phyloP scores from a whole-genome alignment of 108 stramenopile species.

The Schizochytrium sp. region DNA sequence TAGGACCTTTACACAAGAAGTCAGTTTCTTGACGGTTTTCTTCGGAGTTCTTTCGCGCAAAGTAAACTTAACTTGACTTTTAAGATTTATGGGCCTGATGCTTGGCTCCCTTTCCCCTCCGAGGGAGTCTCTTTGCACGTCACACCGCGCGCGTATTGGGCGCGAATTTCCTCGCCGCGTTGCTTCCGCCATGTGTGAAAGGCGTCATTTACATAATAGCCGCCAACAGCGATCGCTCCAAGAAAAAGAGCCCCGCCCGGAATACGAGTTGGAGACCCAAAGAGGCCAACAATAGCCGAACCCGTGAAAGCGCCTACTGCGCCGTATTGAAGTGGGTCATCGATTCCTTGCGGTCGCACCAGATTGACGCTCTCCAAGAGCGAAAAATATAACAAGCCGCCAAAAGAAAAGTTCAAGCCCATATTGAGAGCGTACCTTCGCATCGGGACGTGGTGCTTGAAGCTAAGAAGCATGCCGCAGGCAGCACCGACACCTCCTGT shows the following conservation, averaged over 20 bases:
- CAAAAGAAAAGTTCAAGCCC: not conserved
- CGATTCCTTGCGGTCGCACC: not conserved
- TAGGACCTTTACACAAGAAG: no score
- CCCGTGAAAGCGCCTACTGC: not conserved
- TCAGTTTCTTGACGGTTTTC: no score
- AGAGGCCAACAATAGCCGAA: not conserved
- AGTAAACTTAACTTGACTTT: no score
- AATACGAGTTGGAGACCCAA: not conserved
- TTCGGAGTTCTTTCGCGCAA: no score
- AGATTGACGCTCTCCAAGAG: not conserved
- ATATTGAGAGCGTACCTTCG: not conserved
- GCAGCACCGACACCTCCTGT: not conserved
- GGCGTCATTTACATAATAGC: not conserved
- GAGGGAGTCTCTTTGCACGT: no score
- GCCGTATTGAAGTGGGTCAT: not conserved
- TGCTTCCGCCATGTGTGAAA: not conserved
- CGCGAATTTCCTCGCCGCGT: not conserved
- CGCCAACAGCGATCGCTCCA: not conserved
- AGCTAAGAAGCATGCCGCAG: not conserved
- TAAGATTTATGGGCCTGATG: no score
- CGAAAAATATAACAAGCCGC: not conserved
- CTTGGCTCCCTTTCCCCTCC: no score
- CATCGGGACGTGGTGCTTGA: not conserved
- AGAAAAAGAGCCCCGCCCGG: not conserved
- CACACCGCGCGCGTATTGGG: not conserved